Conservation (phyloP, 2,329 filamentous ascomycete species). For the Alternaria sp. region DNA sequence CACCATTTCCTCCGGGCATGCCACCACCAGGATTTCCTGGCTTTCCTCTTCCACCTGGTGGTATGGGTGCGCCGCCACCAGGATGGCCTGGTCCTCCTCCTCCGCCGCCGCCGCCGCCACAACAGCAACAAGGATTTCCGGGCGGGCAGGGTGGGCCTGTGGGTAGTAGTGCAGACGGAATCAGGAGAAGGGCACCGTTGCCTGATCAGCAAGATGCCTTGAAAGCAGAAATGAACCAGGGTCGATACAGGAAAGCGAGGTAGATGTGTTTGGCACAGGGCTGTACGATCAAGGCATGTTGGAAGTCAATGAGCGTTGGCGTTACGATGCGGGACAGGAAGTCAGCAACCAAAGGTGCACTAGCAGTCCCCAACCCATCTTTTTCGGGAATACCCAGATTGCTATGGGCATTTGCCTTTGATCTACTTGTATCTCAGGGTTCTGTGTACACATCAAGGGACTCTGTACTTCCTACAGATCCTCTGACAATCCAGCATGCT, state of each 20-base stretch:
- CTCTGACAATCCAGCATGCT: slow-evolving; percentile 4
- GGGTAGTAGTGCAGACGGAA: slow-evolving; percentile 30
- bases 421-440: neutral
- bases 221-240: slow-evolving; percentile 74
- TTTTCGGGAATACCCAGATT: slow-evolving; percentile 3
- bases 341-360: neutral
- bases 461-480: slow-evolving; percentile 1
- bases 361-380: neutral
- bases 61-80: slow-evolving; percentile 26
- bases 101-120: slow-evolving; percentile 29
- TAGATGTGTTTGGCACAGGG: slow-evolving; percentile 11
- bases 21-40: slow-evolving; percentile 37
- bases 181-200: slow-evolving; percentile 67
- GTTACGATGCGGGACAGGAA: neutral
- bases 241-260: slow-evolving; percentile 55
- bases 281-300: slow-evolving; percentile 3
- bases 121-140: slow-evolving; percentile 27
- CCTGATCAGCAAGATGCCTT: slow-evolving; percentile 86
- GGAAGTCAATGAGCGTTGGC: slow-evolving; percentile 3
- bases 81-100: slow-evolving; percentile 20
- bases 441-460: neutral
- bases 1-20: slow-evolving; percentile 33
- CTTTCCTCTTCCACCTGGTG: slow-evolving; percentile 27
- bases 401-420: neutral
- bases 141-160: slow-evolving; percentile 40